Evolutionary conservation across 441 rosid genomes (phyloP).

Genomic region (Adansonia madagascariensis): DNA sequence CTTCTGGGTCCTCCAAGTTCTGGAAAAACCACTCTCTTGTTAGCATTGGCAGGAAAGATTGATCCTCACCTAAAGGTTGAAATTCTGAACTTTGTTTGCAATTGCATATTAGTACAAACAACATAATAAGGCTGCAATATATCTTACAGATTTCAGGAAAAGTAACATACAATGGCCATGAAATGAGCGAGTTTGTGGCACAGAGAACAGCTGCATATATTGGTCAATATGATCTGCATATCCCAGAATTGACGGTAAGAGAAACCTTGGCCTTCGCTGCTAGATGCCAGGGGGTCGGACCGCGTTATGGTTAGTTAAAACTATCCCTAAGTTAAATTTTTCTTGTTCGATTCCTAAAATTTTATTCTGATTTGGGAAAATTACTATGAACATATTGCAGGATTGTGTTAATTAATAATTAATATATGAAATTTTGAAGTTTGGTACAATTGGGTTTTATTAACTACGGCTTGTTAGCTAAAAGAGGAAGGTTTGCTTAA

Average conservation of each 20-base stretch:
- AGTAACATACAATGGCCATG: slow-evolving; percentile 64
- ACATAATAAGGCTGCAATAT: not conserved
- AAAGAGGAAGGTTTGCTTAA: too few species aligned
- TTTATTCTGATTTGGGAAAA: too few species aligned
- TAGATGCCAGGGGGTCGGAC: slow-evolving; percentile 67
- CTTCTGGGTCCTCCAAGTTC: slow-evolving; percentile 56
- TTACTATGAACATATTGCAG: too few species aligned
- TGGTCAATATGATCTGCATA: slow-evolving; percentile 10
- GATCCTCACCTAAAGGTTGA: slow-evolving; percentile 41
- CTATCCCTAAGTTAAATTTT: too few species aligned
- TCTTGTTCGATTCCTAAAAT: not conserved
- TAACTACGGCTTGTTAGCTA: too few species aligned
- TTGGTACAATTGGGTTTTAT: too few species aligned
- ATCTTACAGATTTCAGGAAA: slow-evolving; percentile 44
- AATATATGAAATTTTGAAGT: too few species aligned
- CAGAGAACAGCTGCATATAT: slow-evolving; percentile 36
- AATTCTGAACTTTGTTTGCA: not conserved
- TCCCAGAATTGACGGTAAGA: slow-evolving; percentile 37
- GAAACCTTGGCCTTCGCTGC: slow-evolving; percentile 66
- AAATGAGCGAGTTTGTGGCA: slow-evolving; percentile 60
- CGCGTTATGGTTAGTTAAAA: slow-evolving; percentile 49
- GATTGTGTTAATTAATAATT: too few species aligned
- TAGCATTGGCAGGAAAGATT: slow-evolving; percentile 58
- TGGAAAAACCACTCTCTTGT: slow-evolving; percentile 50
- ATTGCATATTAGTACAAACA: too few species aligned